Conservation (phyloP, 495 filamentous ascomycete genomes). For the Podospora pseudopauciseta region DNA sequence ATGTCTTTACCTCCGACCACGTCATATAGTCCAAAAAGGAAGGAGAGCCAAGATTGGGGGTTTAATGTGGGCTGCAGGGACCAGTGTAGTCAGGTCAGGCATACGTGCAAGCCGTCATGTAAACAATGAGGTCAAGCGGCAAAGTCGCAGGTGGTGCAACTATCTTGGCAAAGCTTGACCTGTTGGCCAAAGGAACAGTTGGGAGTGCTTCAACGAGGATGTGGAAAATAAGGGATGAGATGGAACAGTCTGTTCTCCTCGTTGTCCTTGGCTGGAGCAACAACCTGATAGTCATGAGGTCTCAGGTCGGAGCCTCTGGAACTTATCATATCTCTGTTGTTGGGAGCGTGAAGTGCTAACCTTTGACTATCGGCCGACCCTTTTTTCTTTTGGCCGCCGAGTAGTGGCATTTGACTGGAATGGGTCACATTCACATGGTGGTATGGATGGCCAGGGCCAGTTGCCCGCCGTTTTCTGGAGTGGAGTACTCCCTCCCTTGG, state of each 20-base stretch:
- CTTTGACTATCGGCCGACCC: not conserved
- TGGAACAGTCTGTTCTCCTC: not conserved
- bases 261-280: not conserved
- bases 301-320: not conserved
- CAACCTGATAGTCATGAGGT: not conserved
- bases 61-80: not conserved
- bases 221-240: not conserved
- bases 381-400: not conserved
- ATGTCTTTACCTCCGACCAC: not conserved
- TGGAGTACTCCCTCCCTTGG: not conserved
- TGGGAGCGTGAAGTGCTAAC: not conserved
- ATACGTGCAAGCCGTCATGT: not conserved
- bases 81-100: not conserved
- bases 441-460: not conserved
- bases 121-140: not conserved
- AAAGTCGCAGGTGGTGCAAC: not conserved
- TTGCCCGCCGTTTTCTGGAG: not conserved
- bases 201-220: not conserved
- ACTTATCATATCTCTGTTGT: not conserved
- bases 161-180: not conserved
- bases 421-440: not conserved
- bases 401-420: not conserved
- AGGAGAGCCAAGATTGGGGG: not conserved
- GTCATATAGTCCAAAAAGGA: not conserved
- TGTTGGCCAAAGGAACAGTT: not conserved